Percentiles rank a stretch among this genome's conserved stretches.
Conservation (phyloP, 2,329 filamentous ascomycete genomes). For the Penicillium sp. region DNA sequence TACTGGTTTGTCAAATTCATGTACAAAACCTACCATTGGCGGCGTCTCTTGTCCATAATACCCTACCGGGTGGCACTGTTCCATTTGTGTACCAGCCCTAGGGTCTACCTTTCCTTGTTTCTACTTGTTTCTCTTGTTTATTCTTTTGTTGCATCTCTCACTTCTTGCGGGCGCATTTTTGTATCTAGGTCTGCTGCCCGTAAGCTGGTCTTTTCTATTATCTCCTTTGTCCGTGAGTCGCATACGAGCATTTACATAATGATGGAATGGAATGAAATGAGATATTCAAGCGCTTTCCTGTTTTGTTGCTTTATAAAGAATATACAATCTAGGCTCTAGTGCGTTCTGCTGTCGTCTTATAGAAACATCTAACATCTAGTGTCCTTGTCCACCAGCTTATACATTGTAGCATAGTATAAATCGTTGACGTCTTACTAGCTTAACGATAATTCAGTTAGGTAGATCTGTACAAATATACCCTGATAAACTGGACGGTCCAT, state of each 20-base stretch:
- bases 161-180: background rate
- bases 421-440: background rate
- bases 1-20: background rate
- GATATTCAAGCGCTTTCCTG: background rate
- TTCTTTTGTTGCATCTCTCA: background rate
- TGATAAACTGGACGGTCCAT: background rate
- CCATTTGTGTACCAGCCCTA: background rate
- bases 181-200: background rate
- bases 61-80: background rate
- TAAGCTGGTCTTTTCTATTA: background rate
- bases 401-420: background rate
- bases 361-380: background rate
- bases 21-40: slow-evolving; percentile 8
- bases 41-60: slow-evolving; percentile 4
- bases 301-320: background rate
- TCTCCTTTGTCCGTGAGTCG: slow-evolving; percentile 7
- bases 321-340: background rate
- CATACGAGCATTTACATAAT: slow-evolving; percentile 5
- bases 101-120: background rate
- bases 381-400: background rate
- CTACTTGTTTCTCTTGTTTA: background rate
- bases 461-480: background rate
- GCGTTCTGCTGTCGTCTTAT: background rate
- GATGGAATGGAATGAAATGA: slow-evolving; percentile 11
- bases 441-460: background rate